A percentile compares a stretch with the other conserved stretches of the same genome.
Conservation (phyloP, 1,284 basidiomycete species). For the Neonothopanus nambi region DNA sequence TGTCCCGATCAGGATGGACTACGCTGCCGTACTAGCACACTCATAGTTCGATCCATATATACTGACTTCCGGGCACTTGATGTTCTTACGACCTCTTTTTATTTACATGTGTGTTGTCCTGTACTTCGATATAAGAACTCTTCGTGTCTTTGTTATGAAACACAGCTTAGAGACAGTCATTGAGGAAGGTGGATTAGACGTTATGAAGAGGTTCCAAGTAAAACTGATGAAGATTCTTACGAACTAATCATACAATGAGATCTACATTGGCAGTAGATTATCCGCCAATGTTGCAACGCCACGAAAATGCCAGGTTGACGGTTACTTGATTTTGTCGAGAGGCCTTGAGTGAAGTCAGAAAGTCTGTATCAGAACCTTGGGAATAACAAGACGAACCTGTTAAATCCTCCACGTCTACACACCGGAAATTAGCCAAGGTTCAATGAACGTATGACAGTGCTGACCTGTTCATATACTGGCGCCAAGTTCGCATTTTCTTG, state of each 20-base stretch:
- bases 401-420: constrained; percentile 85
- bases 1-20: too few relatives aligned
- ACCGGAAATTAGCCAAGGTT: constrained; percentile 15
- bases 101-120: neutral
- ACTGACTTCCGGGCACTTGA: neutral
- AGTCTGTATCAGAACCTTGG: constrained; percentile 16
- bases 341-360: constrained; percentile 37
- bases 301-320: too few relatives aligned
- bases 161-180: too few relatives aligned
- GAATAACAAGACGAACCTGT: constrained; percentile 54
- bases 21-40: too few relatives aligned
- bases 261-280: too few relatives aligned
- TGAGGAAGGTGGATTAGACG: too few relatives aligned
- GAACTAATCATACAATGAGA: too few relatives aligned
- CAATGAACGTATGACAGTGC: constrained; percentile 19
- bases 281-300: too few relatives aligned
- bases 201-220: too few relatives aligned
- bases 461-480: constrained; percentile 94
- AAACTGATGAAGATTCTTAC: too few relatives aligned
- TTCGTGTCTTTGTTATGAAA: too few relatives aligned
- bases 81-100: constrained; percentile 3
- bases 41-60: too few relatives aligned
- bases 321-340: constrained; percentile 56
- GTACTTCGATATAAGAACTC: neutral
- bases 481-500: constrained; percentile 92